Percentiles rank a stretch among this genome's conserved stretches.
These are phyloP conservation scores for Penicillium sp. DNA, from an alignment of 2,329 filamentous ascomycete species.

Conservation along the genomic window DNA sequence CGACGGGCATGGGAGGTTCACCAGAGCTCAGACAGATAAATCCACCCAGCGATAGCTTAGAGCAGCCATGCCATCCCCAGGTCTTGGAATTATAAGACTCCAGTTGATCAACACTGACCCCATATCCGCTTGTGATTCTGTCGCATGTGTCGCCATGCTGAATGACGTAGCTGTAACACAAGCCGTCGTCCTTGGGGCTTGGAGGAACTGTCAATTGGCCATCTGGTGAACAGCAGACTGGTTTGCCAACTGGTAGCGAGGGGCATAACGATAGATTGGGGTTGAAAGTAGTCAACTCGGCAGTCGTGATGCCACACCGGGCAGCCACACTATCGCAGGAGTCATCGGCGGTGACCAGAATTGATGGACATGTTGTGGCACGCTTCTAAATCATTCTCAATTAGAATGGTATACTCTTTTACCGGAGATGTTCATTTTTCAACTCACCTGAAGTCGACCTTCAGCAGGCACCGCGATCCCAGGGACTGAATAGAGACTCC, in stretches of 20 bases:
- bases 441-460: too few species aligned
- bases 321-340: constrained; percentile 1
- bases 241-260: not conserved
- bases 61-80: constrained; percentile 43
- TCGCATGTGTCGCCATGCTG: constrained; percentile 34
- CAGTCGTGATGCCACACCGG: constrained; percentile 1
- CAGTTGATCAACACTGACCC: constrained; percentile 37
- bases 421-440: too few species aligned
- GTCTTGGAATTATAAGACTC: constrained; percentile 40
- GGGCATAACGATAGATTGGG: not conserved
- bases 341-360: not conserved
- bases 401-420: too few species aligned
- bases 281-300: constrained; percentile 1
- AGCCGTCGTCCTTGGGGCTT: constrained; percentile 23
- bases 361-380: not conserved
- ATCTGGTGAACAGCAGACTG: constrained; percentile 8
- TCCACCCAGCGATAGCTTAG: constrained; percentile 24
- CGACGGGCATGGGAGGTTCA: constrained; percentile 39
- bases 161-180: constrained; percentile 38
- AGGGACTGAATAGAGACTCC: too few species aligned
- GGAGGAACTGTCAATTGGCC: constrained; percentile 5
- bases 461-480: too few species aligned
- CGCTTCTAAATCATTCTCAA: too few species aligned
- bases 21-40: constrained; percentile 42
- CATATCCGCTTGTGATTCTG: constrained; percentile 29